Percentiles rank a stretch among this genome's conserved stretches.
Evolutionary conservation across 306 rosid species (phyloP).

Genomic region (Clitoria ternatea): DNA sequence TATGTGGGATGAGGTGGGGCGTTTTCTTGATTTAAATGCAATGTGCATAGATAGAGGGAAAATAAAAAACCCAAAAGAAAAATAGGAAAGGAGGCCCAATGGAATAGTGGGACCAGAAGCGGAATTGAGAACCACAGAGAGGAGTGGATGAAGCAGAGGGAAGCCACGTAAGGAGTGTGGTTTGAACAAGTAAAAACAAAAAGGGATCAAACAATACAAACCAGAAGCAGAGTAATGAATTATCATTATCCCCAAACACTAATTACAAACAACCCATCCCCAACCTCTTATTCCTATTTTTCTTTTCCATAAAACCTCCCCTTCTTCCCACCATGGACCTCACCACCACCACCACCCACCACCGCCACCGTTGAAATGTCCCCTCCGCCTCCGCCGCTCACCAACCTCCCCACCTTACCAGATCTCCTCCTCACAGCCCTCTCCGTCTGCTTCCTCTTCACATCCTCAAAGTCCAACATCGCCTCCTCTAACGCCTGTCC

Average conservation of each 20-base stretch:
- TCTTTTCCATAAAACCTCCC: neutral
- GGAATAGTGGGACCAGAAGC: no score
- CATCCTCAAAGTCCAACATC: slow-evolving; percentile 40
- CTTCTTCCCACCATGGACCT: slow-evolving; percentile 26
- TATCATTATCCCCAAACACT: neutral
- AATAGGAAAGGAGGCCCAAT: no score
- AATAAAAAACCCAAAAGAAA: no score
- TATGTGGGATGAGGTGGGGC: no score
- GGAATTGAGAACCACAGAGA: no score
- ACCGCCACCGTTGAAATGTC: slow-evolving; percentile 34
- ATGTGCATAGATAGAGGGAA: no score
- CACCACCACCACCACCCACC: neutral
- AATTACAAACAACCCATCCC: neutral
- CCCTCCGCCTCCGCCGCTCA: slow-evolving; percentile 45
- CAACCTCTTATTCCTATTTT: slow-evolving; percentile 14
- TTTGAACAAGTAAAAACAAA: neutral
- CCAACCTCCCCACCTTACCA: slow-evolving; percentile 38
- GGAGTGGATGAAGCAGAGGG: neutral
- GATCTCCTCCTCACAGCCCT: slow-evolving; percentile 63
- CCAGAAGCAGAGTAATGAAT: neutral
- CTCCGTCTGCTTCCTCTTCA: slow-evolving; percentile 59
- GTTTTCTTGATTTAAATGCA: no score
- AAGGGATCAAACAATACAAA: neutral
- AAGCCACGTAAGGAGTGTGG: slow-evolving; percentile 20
- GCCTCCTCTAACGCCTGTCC: slow-evolving; percentile 30